Percentiles rank a stretch among this genome's conserved stretches.
Conservation (phyloP, 2,329 filamentous ascomycete genomes). For the Apiospora pterosperma region DNA sequence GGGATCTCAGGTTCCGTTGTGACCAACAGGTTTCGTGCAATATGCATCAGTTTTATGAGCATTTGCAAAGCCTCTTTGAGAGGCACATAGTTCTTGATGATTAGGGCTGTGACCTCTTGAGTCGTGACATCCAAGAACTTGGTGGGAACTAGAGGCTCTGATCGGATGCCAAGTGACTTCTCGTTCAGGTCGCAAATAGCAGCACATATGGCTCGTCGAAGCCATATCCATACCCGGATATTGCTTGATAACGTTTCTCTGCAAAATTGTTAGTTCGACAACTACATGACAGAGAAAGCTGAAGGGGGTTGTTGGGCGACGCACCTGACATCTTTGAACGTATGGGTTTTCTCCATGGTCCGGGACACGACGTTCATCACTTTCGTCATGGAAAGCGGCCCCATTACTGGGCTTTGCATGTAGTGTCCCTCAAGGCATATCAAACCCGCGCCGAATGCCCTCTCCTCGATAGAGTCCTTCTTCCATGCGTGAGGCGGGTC, state of each 20-base stretch:
- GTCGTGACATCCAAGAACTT: constrained; percentile 51
- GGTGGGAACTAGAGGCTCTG: constrained; percentile 50
- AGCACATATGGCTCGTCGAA: constrained; percentile 58
- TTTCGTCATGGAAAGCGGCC: constrained; percentile 50
- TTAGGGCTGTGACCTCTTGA: constrained; percentile 59
- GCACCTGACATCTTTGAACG: constrained; percentile 56
- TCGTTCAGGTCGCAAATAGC: constrained; percentile 59
- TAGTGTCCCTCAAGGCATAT: constrained; percentile 62
- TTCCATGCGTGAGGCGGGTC: constrained; percentile 18
- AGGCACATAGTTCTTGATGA: constrained; percentile 58
- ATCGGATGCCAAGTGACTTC: constrained; percentile 54
- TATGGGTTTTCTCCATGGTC: constrained; percentile 63
- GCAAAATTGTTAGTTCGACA: background rate
- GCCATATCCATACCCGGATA: constrained; percentile 63
- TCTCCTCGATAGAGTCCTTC: constrained; percentile 58
- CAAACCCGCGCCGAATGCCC: constrained; percentile 57
- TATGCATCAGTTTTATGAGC: constrained; percentile 65
- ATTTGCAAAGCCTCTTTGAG: constrained; percentile 61
- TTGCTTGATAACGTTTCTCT: constrained; percentile 61
- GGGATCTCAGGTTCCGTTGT: constrained; percentile 62
- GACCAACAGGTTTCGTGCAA: constrained; percentile 61
- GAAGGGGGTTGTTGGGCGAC: constrained; percentile 10
- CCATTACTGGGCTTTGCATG: constrained; percentile 53
- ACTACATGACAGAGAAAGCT: background rate
- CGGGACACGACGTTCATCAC: constrained; percentile 56